Evolutionary conservation across 2,329 filamentous ascomycete species (phyloP), one percentile per base, ranked within the genome.

Genomic region (Colletotrichum sp.): DNA sequence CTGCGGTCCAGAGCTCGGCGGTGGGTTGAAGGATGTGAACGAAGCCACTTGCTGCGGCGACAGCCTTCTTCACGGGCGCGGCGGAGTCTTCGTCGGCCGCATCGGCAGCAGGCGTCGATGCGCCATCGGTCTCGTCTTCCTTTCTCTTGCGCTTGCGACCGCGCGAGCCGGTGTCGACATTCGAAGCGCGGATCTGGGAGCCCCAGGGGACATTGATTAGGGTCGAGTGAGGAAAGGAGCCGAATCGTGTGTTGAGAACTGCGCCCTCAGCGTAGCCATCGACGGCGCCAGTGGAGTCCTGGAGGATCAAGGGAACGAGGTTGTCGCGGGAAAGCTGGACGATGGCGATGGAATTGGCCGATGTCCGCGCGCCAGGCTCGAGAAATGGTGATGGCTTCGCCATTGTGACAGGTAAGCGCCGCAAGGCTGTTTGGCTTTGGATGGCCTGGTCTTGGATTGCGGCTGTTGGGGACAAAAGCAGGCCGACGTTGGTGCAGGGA

Each of bases 221-320:
- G 0, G 95, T 96, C 13, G 91, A 94, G 82, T 96, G 95, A 0
- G 95, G 95, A 77, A 96, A 96, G 0, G 96, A 98, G 65, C 97
- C 97, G 81, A 98, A 99, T 60, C 96, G 93, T 2, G 96, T 99
- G 86, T 98, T 99, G 70, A 96, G 92, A 4, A 95, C 94, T 63
- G 93, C 93, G 44, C 94, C 94, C 82, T 96, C 94, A 34, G 91
- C 90, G 80, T 96, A 96, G 75, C 94, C 94, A 81, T 93, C 90
- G 78, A 93, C 89, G 57, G 91, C 89, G 69, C 92, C 92, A 49
- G 91, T 89, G 26, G 89, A 89, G 34, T 91, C 87, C 78, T 90
- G 89, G 32, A 96, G 90, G 77, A 95, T 92, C 30, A 96, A 89
- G 9, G 96, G 95, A 52, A 96, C 89, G 78, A 96, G 92, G 77